Base-by-base conservation (phyloP, 2,329 filamentous ascomycete species). In the Penicillium verrucosum region DNA sequence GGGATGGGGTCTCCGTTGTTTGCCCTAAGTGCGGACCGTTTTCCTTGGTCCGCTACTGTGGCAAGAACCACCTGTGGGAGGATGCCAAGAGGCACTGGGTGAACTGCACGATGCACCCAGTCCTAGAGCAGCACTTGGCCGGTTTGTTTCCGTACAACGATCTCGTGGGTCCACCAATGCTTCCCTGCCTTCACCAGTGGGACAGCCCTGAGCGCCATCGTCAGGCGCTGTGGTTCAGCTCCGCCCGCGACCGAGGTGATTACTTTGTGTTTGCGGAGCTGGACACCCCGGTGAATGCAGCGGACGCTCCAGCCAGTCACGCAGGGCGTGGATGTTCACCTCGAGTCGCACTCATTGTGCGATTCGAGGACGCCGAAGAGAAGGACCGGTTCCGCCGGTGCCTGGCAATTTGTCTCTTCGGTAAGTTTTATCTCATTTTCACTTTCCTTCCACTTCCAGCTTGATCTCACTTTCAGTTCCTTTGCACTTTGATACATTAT, bases 11-110 rank as follows among this genome's bases (percentile, higher is more conserved):
- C 23, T 66, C 68, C 2, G 65, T 71, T 23, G 70, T 76, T 59
- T 78, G 76, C 57, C 72, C 73, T 10, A 62, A 66, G 5, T 78
- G 76, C 58, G 75, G 76, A 4, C 72, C 76, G 1, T 71, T 65
- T 58, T 74, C 73, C 9, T 60, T 62, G 40, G 56, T 70, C n/a
- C 70, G 73, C 16, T 78, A 77, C 60, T 78, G 76, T 63, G 60
- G 61, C 38, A 67, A 69, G 46, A 55, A 68, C 21, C 75, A 77
- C 52, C 61, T 76, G 6, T 60, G 72, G 46, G 62, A 65, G 14
- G 72, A 76, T 44, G 58, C 72, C 49, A 66, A 68, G 51, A n/a
- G 29, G 5, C 76, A 78, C 62, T 77, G 75, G 73, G 2, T 40
- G 1, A 29, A 51, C 21, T 73, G 71, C 30, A 60, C 62, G 2